These are phyloP conservation scores for Amanita polypyramis DNA, from an alignment of 768 basidiomycete species.

Conservation along the genomic window DNA sequence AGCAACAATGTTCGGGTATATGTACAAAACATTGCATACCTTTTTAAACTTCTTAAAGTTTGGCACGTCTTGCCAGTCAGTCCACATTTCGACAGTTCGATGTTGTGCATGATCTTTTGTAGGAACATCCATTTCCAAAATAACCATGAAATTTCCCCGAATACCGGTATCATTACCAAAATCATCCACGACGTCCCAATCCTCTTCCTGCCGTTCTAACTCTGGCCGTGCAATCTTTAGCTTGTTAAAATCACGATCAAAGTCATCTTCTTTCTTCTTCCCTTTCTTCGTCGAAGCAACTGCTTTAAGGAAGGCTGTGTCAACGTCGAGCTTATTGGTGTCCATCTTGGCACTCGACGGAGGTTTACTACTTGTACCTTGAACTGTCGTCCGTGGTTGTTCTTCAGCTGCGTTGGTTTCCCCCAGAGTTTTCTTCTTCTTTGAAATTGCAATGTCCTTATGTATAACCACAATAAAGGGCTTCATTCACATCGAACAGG, in stretches of 20 bases:
- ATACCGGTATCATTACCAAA: constrained; percentile 54
- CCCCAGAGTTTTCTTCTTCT: neutral
- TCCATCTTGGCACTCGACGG: neutral
- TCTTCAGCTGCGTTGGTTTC: neutral
- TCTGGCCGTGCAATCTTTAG: constrained; percentile 62
- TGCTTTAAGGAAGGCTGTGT: constrained; percentile 59
- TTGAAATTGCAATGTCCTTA: neutral
- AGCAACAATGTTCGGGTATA: neutral
- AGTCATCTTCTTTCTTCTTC: constrained; percentile 56
- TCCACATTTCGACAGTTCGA: constrained; percentile 13
- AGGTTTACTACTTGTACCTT: neutral
- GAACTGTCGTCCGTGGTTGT: neutral
- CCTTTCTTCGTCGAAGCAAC: constrained; percentile 63
- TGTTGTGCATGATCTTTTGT: constrained; percentile 17
- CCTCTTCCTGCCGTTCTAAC: constrained; percentile 32
- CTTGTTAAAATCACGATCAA: constrained; percentile 75
- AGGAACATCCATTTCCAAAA: constrained; percentile 54
- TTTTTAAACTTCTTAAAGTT: constrained; percentile 78
- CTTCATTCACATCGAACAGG: neutral
- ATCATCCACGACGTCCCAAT: constrained; percentile 53
- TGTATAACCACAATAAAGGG: neutral
- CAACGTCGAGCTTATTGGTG: constrained; percentile 45
- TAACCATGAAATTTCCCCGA: constrained; percentile 73
- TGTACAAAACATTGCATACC: constrained; percentile 21
- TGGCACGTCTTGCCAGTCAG: constrained; percentile 38